These are phyloP conservation scores for Aspergillus hiratsukae DNA, from an alignment of 2,329 filamentous ascomycete genomes.

Conservation along the genomic window DNA sequence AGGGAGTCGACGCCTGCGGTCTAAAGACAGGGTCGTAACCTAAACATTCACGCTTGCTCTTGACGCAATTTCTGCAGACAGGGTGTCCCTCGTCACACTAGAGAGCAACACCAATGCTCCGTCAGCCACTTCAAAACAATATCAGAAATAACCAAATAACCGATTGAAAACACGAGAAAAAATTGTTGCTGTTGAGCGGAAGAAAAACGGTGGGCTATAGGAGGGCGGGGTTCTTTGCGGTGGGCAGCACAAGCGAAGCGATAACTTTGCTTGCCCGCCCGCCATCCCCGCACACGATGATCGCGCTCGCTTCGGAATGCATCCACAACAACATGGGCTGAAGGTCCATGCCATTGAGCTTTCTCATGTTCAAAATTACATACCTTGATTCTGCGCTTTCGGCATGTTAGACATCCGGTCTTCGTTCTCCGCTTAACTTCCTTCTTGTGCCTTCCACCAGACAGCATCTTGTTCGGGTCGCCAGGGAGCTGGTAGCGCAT, in stretches of 20 bases:
- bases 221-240: conserved; percentile 18
- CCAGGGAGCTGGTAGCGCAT: conserved; percentile 51
- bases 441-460: conserved; percentile 61
- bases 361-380: conserved; percentile 24
- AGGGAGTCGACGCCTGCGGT: conserved; percentile 64
- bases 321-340: not conserved
- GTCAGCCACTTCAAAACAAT: conserved; percentile 10
- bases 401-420: conserved; percentile 64
- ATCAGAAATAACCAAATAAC: conserved; percentile 12
- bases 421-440: conserved; percentile 73
- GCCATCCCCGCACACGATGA: conserved; percentile 3
- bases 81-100: conserved; percentile 97
- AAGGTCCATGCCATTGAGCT: not conserved
- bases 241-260: conserved; percentile 21
- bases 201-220: conserved; percentile 19
- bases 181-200: conserved; percentile 16
- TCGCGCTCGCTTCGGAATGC: not conserved
- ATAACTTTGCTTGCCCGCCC: conserved; percentile 10
- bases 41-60: conserved; percentile 63
- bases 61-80: conserved; percentile 69
- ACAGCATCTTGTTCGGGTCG: conserved; percentile 52
- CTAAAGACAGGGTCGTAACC: conserved; percentile 66
- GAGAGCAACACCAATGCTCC: conserved; percentile 5
- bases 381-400: conserved; percentile 70
- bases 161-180: conserved; percentile 7